Conservation (phyloP, 148 eudicot genomes). For the Chenopodium suecicum region DNA sequence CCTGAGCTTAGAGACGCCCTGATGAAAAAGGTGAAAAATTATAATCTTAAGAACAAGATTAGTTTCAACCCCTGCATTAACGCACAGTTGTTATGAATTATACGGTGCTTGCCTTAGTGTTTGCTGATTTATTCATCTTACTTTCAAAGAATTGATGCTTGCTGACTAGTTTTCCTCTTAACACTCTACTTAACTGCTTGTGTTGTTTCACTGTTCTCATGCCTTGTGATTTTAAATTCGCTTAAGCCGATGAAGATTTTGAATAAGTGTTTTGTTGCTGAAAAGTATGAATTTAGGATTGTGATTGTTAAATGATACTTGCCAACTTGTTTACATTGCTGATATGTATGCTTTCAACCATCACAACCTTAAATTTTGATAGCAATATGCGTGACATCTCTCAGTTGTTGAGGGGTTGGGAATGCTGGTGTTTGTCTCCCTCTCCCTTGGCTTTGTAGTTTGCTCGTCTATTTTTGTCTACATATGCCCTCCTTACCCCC, state of each 20-base stretch:
- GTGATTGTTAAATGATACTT: neutral
- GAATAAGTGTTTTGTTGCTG: neutral
- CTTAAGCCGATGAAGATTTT: neutral
- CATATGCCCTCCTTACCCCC: neutral
- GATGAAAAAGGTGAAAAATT: constrained; percentile 53
- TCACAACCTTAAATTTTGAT: neutral
- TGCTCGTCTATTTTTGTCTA: neutral
- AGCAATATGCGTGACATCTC: neutral
- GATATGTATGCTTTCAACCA: neutral
- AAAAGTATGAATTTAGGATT: neutral
- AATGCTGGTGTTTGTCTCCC: neutral
- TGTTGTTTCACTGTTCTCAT: neutral
- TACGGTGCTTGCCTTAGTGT: neutral
- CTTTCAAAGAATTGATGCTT: neutral
- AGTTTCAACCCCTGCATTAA: neutral
- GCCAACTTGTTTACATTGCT: neutral
- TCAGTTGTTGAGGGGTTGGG: neutral
- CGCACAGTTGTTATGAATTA: neutral
- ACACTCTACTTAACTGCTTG: neutral
- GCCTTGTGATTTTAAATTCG: neutral
- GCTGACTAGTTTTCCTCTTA: neutral
- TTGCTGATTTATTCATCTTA: neutral
- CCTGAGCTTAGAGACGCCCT: constrained; percentile 88
- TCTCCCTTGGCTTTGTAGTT: neutral
- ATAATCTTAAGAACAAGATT: neutral